Conservation (phyloP, 2,329 filamentous ascomycete genomes). For the Diaporthe amygdali region DNA sequence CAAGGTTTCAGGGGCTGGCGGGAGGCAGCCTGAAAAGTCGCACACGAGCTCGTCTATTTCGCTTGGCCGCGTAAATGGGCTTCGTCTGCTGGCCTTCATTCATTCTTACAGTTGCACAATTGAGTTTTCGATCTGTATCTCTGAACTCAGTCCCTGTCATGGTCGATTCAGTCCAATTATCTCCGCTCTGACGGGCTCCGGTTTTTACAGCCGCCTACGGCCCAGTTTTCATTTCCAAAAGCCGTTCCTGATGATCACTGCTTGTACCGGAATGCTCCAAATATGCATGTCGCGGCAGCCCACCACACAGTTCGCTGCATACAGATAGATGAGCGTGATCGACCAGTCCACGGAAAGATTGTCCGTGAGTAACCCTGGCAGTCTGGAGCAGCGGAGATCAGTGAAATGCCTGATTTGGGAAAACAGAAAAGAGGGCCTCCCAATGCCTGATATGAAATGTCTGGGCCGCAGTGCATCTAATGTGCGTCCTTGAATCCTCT, state of each 20-base stretch:
- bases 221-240: conserved; percentile 10
- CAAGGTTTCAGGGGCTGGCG: not conserved
- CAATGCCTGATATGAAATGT: not conserved
- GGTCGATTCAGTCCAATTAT: not conserved
- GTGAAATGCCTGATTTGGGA: not conserved
- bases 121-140: not conserved
- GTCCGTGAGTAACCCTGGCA: not conserved
- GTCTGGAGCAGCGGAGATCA: not conserved
- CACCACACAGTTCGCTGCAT: not conserved
- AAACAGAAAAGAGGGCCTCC: not conserved
- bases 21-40: not conserved
- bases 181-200: not conserved
- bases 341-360: not conserved
- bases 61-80: not conserved
- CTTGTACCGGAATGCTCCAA: not conserved
- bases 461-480: not conserved
- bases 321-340: not conserved
- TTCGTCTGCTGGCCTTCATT: not conserved
- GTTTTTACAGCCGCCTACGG: conserved; percentile 8
- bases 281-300: not conserved
- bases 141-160: not conserved
- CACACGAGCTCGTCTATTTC: not conserved
- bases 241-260: conserved; percentile 11
- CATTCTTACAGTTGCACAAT: not conserved
- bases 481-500: too few relatives aligned